Conservation (phyloP, 192 early-diverging fungal genomes). For the Entomortierella parvispora region DNA sequence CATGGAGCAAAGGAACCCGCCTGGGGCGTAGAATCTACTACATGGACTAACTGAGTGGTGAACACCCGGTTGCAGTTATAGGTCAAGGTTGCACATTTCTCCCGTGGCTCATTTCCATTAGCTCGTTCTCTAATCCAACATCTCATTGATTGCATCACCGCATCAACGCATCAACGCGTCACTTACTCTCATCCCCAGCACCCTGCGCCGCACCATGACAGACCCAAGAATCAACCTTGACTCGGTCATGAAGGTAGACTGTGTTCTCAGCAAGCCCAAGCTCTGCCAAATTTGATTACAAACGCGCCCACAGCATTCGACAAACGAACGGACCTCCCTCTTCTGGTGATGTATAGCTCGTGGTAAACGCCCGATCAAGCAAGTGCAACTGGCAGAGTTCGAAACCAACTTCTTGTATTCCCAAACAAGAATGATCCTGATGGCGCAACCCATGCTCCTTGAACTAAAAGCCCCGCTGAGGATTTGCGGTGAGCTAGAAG, state of each 20-base stretch:
- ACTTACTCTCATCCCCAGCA: not conserved
- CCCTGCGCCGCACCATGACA: too few relatives aligned
- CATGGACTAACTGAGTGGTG: too few relatives aligned
- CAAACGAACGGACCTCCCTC: not conserved
- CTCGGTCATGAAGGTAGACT: constrained; percentile 30
- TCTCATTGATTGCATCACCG: too few relatives aligned
- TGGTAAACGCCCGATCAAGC: constrained; percentile 91
- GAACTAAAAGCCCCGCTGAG: constrained; percentile 95
- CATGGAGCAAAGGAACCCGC: too few relatives aligned
- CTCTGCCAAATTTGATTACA: too few relatives aligned
- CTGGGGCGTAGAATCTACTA: too few relatives aligned
- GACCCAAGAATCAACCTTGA: constrained; percentile 10
- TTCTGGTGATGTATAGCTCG: constrained; percentile 68
- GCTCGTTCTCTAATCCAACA: too few relatives aligned
- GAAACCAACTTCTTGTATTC: constrained; percentile 94
- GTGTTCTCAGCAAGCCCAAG: not conserved
- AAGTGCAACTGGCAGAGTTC: constrained; percentile 92
- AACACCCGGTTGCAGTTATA: too few relatives aligned
- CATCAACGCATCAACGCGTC: not conserved
- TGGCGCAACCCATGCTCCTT: constrained; percentile 89
- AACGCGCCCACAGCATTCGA: too few relatives aligned
- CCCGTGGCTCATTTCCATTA: too few relatives aligned
- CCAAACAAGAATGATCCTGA: constrained; percentile 92
- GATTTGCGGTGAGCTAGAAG: constrained; percentile 79
- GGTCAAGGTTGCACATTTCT: too few relatives aligned